Evolutionary conservation across 495 filamentous ascomycete species (phyloP).

Genomic region (Penicillium subrubescens): DNA sequence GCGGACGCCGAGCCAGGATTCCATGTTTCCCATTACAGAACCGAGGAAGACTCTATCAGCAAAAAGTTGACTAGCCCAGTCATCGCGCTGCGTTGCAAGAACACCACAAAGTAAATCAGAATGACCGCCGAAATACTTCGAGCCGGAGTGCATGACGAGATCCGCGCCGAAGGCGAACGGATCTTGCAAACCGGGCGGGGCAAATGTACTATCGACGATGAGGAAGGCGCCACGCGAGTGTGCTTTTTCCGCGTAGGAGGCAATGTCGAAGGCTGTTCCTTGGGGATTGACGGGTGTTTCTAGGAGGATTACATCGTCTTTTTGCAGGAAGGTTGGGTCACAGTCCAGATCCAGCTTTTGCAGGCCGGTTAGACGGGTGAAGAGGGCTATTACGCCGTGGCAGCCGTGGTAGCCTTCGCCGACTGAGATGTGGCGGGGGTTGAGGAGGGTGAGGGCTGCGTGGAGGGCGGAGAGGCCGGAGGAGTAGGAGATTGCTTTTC

Average conservation of each 20-base stretch:
- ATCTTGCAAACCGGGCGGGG: conserved; percentile 85
- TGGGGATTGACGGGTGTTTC: conserved; percentile 92
- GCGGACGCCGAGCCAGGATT: conserved; percentile 88
- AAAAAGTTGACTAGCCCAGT: conserved; percentile 59
- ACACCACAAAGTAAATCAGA: conserved; percentile 88
- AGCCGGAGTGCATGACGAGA: conserved; percentile 85
- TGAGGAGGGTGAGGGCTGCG: conserved; percentile 73
- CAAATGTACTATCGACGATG: conserved; percentile 91
- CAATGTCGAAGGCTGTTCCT: conserved; percentile 75
- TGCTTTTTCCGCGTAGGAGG: conserved; percentile 67
- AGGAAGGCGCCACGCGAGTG: conserved; percentile 71
- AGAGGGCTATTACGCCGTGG: conserved; percentile 75
- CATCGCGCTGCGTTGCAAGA: conserved; percentile 60
- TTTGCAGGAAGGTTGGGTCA: conserved; percentile 52
- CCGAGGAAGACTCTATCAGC: conserved; percentile 75
- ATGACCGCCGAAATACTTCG: conserved; percentile 96
- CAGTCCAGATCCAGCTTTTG: conserved; percentile 66
- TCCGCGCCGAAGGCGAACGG: conserved; percentile 82
- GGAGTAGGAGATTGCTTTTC: conserved; percentile 70
- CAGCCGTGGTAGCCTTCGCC: conserved; percentile 90
- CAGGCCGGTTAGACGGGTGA: conserved; percentile 70
- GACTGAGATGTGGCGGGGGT: conserved; percentile 77
- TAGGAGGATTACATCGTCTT: conserved; percentile 85
- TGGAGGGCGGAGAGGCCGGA: conserved; percentile 89
- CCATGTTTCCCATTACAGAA: conserved; percentile 84